These are phyloP conservation scores for Psilocybe azurescens DNA, from an alignment of 768 basidiomycete species.

Conservation along the genomic window DNA sequence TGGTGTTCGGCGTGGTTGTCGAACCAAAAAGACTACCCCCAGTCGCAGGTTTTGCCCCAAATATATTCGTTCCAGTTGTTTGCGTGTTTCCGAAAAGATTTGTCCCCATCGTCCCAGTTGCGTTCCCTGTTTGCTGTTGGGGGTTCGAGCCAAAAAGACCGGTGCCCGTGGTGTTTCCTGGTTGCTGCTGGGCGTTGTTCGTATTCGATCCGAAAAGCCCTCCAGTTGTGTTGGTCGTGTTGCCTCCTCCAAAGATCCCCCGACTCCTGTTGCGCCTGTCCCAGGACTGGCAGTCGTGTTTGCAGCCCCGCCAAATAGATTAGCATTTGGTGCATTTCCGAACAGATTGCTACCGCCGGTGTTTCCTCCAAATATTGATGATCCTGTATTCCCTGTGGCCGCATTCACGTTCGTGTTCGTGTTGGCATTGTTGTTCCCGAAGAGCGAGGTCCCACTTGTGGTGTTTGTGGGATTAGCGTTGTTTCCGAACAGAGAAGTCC, in stretches of 20 bases:
- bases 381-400: background rate
- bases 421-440: constrained; percentile 16
- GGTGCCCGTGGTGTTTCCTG: constrained; percentile 15
- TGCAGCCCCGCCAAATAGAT: background rate
- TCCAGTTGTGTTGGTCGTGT: constrained; percentile 16
- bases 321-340: background rate
- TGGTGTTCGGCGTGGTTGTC: constrained; percentile 21
- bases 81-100: constrained; percentile 31
- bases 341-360: constrained; percentile 3
- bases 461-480: background rate
- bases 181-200: constrained; percentile 20
- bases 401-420: background rate
- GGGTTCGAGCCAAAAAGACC: constrained; percentile 31
- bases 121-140: constrained; percentile 8
- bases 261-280: constrained; percentile 14
- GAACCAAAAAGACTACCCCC: constrained; percentile 33
- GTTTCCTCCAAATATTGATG: constrained; percentile 8
- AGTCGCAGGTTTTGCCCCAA: constrained; percentile 22
- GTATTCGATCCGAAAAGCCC: constrained; percentile 18
- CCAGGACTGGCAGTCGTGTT: background rate
- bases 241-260: constrained; percentile 22
- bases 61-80: constrained; percentile 22
- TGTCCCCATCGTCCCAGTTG: constrained; percentile 16
- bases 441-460: constrained; percentile 1
- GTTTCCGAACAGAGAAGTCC: constrained; percentile 11